These are phyloP conservation scores for Diplodia mutila DNA, from an alignment of 2,329 filamentous ascomycete species.

Conservation along the genomic window DNA sequence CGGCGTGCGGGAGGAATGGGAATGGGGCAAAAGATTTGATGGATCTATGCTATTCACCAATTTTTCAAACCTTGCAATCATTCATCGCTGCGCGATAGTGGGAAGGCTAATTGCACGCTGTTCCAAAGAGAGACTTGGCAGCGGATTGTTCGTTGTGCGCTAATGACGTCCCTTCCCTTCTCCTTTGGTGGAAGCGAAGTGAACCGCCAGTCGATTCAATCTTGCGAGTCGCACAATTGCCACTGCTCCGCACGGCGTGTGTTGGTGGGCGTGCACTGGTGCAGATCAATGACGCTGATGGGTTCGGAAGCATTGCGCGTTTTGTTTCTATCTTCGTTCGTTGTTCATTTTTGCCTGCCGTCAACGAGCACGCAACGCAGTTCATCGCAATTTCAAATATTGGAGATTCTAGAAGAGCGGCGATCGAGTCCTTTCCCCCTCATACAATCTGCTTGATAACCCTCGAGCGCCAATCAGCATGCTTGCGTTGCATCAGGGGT, in stretches of 20 bases:
- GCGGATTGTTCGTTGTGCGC: neutral
- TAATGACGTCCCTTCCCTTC: neutral
- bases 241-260: neutral
- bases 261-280: neutral
- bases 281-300: constrained; percentile 7
- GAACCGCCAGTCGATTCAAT: neutral
- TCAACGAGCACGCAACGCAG: constrained; percentile 4
- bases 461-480: neutral
- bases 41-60: neutral
- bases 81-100: neutral
- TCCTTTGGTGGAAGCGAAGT: too few relatives aligned
- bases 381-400: constrained; percentile 13
- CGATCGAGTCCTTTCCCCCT: constrained; percentile 4
- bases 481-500: constrained; percentile 2
- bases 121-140: neutral
- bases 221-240: neutral
- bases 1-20: neutral
- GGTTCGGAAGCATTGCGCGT: neutral
- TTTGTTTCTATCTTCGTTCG: neutral
- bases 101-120: neutral
- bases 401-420: neutral
- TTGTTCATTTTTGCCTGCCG: neutral
- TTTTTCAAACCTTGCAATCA: neutral
- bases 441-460: neutral
- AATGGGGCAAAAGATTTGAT: neutral